A percentile compares a stretch with the other conserved stretches of the same genome.
phyloP scores from a whole-genome alignment of 164 flowering plant species.

The Vitis rotundifolia region DNA sequence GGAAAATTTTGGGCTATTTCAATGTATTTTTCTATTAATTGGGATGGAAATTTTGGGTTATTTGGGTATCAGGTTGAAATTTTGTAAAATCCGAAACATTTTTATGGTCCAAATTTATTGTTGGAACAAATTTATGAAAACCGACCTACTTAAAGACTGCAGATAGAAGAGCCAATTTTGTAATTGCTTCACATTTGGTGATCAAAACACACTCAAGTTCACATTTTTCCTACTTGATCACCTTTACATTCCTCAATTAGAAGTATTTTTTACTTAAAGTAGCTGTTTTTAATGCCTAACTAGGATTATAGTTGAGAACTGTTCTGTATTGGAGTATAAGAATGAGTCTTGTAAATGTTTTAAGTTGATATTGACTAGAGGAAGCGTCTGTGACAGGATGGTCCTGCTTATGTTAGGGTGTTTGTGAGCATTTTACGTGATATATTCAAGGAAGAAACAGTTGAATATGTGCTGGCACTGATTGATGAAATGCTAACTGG shows the following conservation, averaged over 20 bases:
- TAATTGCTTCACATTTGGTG: background rate
- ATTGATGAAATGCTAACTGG: conserved; percentile 98
- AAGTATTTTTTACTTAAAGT: background rate
- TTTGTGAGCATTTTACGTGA: conserved; percentile 86
- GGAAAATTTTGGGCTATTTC: too few relatives aligned
- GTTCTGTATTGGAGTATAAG: background rate
- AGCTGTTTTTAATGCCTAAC: background rate
- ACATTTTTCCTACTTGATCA: background rate
- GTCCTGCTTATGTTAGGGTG: conserved; percentile 82
- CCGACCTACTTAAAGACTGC: too few relatives aligned
- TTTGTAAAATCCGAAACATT: too few relatives aligned
- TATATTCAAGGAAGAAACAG: conserved; percentile 88
- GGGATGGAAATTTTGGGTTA: too few relatives aligned
- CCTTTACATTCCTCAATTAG: background rate
- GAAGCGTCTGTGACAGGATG: conserved; percentile 65
- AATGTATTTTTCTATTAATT: too few relatives aligned
- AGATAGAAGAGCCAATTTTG: too few relatives aligned
- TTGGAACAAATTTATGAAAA: too few relatives aligned
- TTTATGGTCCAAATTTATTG: too few relatives aligned
- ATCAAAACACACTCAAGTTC: background rate
- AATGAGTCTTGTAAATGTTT: background rate
- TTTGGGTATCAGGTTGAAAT: too few relatives aligned
- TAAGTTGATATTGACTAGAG: conserved; percentile 11
- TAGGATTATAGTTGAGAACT: too few relatives aligned
- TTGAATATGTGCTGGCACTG: conserved; percentile 90